Evolutionary conservation across 345 rosid genomes (phyloP).

Genomic region (Salix exigua): DNA sequence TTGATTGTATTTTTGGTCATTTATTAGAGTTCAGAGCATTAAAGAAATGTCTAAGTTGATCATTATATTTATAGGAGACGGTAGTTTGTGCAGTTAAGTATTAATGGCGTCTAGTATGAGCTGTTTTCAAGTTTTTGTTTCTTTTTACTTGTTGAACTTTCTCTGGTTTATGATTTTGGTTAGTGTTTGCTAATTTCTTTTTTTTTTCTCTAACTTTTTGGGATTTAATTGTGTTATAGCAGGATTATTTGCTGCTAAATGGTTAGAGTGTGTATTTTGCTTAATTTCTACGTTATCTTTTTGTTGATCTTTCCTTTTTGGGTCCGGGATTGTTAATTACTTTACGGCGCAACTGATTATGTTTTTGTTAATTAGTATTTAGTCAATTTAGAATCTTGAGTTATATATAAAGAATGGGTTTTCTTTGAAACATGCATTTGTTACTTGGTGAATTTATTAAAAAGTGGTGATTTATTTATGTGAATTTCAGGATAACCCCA

Average conservation of each 20-base stretch:
- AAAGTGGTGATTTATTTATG: not conserved
- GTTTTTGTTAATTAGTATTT: no score
- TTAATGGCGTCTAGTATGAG: not conserved
- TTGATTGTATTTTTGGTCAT: not conserved
- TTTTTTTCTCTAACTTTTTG: not conserved
- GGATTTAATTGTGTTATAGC: not conserved
- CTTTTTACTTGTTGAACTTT: not conserved
- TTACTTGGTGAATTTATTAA: not conserved
- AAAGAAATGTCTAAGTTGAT: not conserved
- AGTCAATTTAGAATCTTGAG: not conserved
- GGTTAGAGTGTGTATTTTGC: not conserved
- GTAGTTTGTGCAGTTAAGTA: not conserved
- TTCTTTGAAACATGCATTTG: not conserved
- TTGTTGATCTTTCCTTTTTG: not conserved
- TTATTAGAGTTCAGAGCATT: not conserved
- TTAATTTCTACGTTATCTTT: not conserved
- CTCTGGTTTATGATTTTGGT: not conserved
- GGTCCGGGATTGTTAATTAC: not conserved
- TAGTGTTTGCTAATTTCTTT: not conserved
- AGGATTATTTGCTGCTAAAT: not conserved
- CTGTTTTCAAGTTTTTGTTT: not conserved
- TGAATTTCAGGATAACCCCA: constrained; percentile 7
- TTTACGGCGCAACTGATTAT: not conserved
- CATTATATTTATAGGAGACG: not conserved
- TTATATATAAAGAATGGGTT: not conserved